Percentiles rank a stretch among this genome's conserved stretches.
phyloP scores from a whole-genome alignment of 139 green algal species.

The Micromonas pusilla region DNA sequence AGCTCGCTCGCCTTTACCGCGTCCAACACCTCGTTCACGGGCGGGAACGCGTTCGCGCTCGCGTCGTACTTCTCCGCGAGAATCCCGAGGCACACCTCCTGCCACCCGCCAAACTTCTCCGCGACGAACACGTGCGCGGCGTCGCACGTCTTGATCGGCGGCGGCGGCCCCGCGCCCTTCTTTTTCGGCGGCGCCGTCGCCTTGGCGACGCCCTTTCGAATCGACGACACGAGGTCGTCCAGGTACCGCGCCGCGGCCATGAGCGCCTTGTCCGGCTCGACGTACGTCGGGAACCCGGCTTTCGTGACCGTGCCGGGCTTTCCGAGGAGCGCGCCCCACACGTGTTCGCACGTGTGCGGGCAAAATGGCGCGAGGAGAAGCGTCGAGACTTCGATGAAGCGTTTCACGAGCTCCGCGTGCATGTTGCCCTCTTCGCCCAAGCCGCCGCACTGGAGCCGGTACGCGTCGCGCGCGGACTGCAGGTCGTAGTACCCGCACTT shows the following conservation, averaged over 20 bases:
- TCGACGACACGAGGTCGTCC: slow-evolving; percentile 54
- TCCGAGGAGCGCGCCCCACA: slow-evolving; percentile 75
- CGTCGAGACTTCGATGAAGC: slow-evolving; percentile 73
- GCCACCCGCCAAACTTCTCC: slow-evolving; percentile 73
- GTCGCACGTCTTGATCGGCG: slow-evolving; percentile 42
- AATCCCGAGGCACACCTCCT: slow-evolving; percentile 49
- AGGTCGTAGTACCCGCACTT: slow-evolving; percentile 71
- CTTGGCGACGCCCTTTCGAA: slow-evolving; percentile 75
- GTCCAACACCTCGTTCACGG: slow-evolving; percentile 41
- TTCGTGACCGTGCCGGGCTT: slow-evolving; percentile 51
- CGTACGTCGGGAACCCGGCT: slow-evolving; percentile 65
- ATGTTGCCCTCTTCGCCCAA: slow-evolving; percentile 57
- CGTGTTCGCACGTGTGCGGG: slow-evolving; percentile 88
- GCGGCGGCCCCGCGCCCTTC: slow-evolving; percentile 30
- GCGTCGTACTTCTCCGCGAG: slow-evolving; percentile 39
- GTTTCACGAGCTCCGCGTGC: slow-evolving; percentile 59
- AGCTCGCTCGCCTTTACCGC: slow-evolving; percentile 44
- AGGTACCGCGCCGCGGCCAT: slow-evolving; percentile 48
- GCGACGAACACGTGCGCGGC: slow-evolving; percentile 59
- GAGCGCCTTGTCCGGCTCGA: slow-evolving; percentile 65
- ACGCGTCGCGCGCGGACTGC: slow-evolving; percentile 77
- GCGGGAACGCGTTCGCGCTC: slow-evolving; percentile 39
- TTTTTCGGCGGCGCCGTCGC: slow-evolving; percentile 69
- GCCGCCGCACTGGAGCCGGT: slow-evolving; percentile 67
- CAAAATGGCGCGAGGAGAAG: slow-evolving; percentile 80